Percentiles rank a stretch among this genome's conserved stretches.
These are phyloP conservation scores for Colletotrichum euphorbiae DNA, from an alignment of 2,329 filamentous ascomycete genomes.

Conservation along the genomic window DNA sequence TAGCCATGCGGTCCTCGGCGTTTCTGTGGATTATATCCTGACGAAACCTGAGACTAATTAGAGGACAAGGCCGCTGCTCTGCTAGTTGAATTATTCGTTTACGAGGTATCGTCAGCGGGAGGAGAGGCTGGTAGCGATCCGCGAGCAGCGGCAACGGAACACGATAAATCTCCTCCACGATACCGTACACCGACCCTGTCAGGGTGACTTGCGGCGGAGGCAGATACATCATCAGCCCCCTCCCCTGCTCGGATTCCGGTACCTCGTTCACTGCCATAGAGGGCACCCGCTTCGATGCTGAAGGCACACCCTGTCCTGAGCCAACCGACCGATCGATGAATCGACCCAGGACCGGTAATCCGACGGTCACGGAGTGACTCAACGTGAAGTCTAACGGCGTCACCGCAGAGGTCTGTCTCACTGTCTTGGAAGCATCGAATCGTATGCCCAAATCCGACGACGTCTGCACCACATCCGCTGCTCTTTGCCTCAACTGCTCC, in stretches of 20 bases:
- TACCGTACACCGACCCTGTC: conserved; percentile 54
- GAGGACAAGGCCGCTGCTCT: conserved; percentile 52
- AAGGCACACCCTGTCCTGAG: not conserved
- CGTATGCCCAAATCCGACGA: conserved; percentile 54
- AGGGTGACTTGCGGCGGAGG: conserved; percentile 52
- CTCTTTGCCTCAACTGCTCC: conserved; percentile 42
- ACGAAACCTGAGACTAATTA: conserved; percentile 51
- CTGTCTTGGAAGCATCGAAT: conserved; percentile 47
- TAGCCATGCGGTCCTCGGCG: conserved; percentile 29
- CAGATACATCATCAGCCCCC: conserved; percentile 32
- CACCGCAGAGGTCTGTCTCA: conserved; percentile 36
- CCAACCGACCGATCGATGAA: conserved; percentile 40
- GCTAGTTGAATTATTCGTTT: conserved; percentile 52
- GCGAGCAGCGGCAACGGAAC: conserved; percentile 49
- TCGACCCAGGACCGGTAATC: conserved; percentile 48
- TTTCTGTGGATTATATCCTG: conserved; percentile 51
- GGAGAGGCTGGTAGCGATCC: conserved; percentile 54
- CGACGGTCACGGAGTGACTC: conserved; percentile 52
- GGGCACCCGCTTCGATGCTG: conserved; percentile 38
- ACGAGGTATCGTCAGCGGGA: conserved; percentile 51
- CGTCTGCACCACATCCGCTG: conserved; percentile 44
- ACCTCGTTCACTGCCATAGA: conserved; percentile 29
- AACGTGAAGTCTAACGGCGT: conserved; percentile 54
- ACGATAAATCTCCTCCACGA: conserved; percentile 48
- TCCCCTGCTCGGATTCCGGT: conserved; percentile 20